A percentile compares a stretch with the other conserved stretches of the same genome.
Evolutionary conservation across 495 filamentous ascomycete species (phyloP).

Genomic region (Tuber aestivum): DNA sequence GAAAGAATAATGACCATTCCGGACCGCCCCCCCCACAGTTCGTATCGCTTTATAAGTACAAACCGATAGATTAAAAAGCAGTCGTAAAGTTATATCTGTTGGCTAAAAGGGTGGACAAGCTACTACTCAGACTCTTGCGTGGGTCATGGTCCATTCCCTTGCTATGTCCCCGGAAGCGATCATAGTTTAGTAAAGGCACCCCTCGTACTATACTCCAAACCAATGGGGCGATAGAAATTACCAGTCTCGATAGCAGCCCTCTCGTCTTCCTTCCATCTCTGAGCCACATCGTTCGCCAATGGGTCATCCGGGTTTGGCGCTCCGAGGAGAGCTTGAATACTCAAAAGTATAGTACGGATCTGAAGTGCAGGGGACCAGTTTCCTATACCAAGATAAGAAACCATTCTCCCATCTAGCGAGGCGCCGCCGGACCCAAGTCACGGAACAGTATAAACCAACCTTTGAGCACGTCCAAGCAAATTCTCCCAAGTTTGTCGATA

Average conservation of each 20-base stretch:
- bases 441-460: constrained; percentile 53
- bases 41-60: background rate
- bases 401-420: background rate
- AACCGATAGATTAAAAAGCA: background rate
- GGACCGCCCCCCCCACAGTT: background rate
- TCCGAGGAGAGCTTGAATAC: constrained; percentile 92
- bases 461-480: constrained; percentile 96
- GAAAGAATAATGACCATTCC: background rate
- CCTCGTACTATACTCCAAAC: background rate
- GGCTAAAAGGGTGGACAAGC: background rate
- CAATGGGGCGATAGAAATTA: constrained; percentile 19
- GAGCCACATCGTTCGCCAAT: constrained; percentile 93
- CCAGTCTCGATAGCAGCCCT: constrained; percentile 59
- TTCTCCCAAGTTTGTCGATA: constrained; percentile 93
- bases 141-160: constrained; percentile 40
- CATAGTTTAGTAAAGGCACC: constrained; percentile 5
- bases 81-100: background rate
- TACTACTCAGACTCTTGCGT: constrained; percentile 35
- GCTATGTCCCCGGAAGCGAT: constrained; percentile 20
- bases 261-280: constrained; percentile 95
- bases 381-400: constrained; percentile 50
- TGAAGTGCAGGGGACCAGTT: constrained; percentile 99
- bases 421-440: background rate
- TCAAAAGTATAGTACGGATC: constrained; percentile 94
- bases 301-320: constrained; percentile 97